Base-by-base conservation (phyloP, 2,329 filamentous ascomycete genomes). In the Phoma sp. region DNA sequence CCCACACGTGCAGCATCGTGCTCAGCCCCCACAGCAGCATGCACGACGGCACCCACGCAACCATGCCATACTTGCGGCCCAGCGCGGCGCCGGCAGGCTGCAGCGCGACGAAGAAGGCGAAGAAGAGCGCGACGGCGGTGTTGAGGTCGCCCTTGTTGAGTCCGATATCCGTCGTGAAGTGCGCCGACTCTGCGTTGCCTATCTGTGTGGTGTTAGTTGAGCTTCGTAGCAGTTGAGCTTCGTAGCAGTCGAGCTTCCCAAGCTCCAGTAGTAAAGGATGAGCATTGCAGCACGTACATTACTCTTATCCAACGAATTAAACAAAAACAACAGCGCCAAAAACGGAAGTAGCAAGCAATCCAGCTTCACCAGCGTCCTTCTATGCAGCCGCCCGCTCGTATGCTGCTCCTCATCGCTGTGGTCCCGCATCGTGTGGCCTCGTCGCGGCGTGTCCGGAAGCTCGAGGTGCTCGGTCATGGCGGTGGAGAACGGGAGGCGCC, bases 31-130 rank as follows among this genome's bases (percentile, higher is more conserved):
- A 84, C 2, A 82, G 60, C 28, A 79, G 73, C 84, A 86, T 86
- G 62, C 83, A 83, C 11, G 74, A 71, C 0, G 83, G 83, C n/a
- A 86, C 83, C 79, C 81, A 86, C 26, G 76, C 67, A 26, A 78
- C 77, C 73, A 84, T 83, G 59, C 77, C 78, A 76, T 77, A 87
- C 60, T 81, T 81, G 53, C 83, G 71, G 28, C 86, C 77, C 57
- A 88, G 81, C 11, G 82, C 82, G 0, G 83, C 82, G 3, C 83
- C 83, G 1, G 82, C 69, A 0, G 84, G 83, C 59, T 86, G 84
- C 11, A 86, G 74, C 0, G 80, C 61, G n/a, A 87, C 83, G 61
- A 86, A 86, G 51, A 83, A 82, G 59, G 80, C 77, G 64, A 84
- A 86, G 76, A 86, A 86, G 46, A 81, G 76, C 18, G 82, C 81